Evolutionary conservation across 257 asterid species (phyloP).

Genomic region (Marsdenia floribunda): DNA sequence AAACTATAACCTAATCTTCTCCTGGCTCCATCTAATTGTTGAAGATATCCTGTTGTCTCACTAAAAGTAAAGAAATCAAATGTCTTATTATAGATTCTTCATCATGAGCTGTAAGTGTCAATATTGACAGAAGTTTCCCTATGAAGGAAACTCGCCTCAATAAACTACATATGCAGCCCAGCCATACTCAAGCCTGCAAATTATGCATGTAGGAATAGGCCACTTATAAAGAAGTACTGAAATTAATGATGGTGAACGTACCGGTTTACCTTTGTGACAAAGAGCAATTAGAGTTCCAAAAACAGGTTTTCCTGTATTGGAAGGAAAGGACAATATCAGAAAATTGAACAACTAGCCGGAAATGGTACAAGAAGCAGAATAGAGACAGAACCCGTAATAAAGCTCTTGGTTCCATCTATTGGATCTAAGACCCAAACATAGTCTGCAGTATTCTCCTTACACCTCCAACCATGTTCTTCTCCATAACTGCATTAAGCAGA

Average conservation of each 20-base stretch:
- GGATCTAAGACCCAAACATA: slow-evolving; percentile 98
- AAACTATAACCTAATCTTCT: neutral
- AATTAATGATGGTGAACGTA: slow-evolving; percentile 32
- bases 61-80: neutral
- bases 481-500: slow-evolving; percentile 55
- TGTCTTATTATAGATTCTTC: neutral
- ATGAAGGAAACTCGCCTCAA: neutral
- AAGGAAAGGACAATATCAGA: neutral
- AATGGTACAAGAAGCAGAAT: neutral
- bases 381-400: slow-evolving; percentile 62
- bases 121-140: neutral
- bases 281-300: slow-evolving; percentile 93
- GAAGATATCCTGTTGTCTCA: neutral
- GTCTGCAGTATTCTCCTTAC: slow-evolving; percentile 63
- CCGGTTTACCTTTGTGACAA: slow-evolving; percentile 84
- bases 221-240: neutral
- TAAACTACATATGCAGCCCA: neutral
- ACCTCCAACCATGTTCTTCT: slow-evolving; percentile 92
- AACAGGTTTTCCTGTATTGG: slow-evolving; percentile 70
- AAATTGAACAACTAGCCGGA: neutral
- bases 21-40: neutral
- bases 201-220: neutral
- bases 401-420: slow-evolving; percentile 96
- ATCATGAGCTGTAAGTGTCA: neutral
- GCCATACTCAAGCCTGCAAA: neutral